Evolutionary conservation across 179 eudicot genomes (phyloP), one percentile per base, ranked within the genome.

Genomic region (Spergularia azorica): DNA sequence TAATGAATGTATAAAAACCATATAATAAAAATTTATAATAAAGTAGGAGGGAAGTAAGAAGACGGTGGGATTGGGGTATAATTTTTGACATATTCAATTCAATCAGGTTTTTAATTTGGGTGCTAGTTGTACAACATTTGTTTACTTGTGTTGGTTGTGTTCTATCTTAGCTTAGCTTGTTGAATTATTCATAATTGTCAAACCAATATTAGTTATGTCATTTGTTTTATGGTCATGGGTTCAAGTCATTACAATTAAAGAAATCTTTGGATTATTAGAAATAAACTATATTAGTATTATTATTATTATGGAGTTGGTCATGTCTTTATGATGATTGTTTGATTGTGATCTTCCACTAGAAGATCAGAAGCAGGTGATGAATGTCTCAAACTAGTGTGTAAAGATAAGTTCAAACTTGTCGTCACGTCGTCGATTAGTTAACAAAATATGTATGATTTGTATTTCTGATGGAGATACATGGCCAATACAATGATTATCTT

Each of bases 141-240:
- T 67, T 76, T 63, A 65, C 69, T 65, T 76, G 73, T 76, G 73
- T 71, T 76, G 20, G 66, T 58, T 59, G 69, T 39, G 20, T 65
- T 65, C 69, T 26, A 43, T 43, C 48, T 43, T 65, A 38, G 69
- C 41, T 48, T 15, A 38, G 6, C 26, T 39, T 36, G 8, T 65
- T n/a, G 54, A 46, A 67, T 46, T 67, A 46, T 46, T 67, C 12
- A 32, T 32, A 50, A 58, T 67, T 63, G 73, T 68, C 65, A 67
- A 76, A 43, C 73, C 59, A 67, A 43, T 26, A 36, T 26, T 75
- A 12, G 76, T 73, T 20, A 7, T 59, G 66, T 48, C 36, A 39
- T 16, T 65, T 75, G 63, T 66, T 6, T 74, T 15, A 56, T 66
- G 63, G 63, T 65, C 20, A 65, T 38, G 46, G 11, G 4, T 12